Evolutionary conservation across 1,139 yeast species (phyloP).

Genomic region (Yamadazyma taylorii): DNA sequence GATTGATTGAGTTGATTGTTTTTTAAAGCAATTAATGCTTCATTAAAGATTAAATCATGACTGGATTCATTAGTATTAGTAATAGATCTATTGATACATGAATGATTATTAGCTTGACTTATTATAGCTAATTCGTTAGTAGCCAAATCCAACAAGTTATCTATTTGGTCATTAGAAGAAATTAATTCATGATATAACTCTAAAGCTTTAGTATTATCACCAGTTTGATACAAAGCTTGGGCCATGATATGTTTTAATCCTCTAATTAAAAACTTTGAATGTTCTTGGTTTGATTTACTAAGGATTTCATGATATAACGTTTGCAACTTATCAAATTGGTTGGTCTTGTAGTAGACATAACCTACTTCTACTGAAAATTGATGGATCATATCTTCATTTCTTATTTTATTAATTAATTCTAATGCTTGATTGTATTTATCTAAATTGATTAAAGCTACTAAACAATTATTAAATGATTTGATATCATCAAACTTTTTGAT

Average conservation of each 20-base stretch:
- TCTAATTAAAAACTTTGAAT: slow-evolving; percentile 28
- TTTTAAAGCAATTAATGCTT: slow-evolving; percentile 56
- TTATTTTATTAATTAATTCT: slow-evolving; percentile 44
- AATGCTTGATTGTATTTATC: slow-evolving; percentile 66
- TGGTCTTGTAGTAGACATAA: slow-evolving; percentile 70
- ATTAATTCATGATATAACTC: slow-evolving; percentile 54
- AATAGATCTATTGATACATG: not conserved
- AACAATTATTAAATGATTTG: slow-evolving; percentile 57
- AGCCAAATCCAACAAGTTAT: slow-evolving; percentile 53
- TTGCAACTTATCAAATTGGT: slow-evolving; percentile 42
- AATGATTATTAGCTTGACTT: slow-evolving; percentile 45
- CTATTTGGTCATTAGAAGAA: slow-evolving; percentile 36
- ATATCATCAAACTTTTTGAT: slow-evolving; percentile 46
- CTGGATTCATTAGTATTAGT: slow-evolving; percentile 12
- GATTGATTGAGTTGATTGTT: slow-evolving; percentile 45
- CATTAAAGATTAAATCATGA: slow-evolving; percentile 59
- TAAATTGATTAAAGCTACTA: slow-evolving; percentile 70
- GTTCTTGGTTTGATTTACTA: slow-evolving; percentile 19
- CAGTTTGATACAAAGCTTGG: slow-evolving; percentile 73
- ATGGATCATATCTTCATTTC: slow-evolving; percentile 28
- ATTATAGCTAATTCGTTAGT: slow-evolving; percentile 71
- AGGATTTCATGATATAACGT: slow-evolving; percentile 35
- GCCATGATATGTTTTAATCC: slow-evolving; percentile 79
- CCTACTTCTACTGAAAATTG: slow-evolving; percentile 57
- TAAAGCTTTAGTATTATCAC: slow-evolving; percentile 55